Percentiles rank a stretch among this genome's conserved stretches.
Conservation (phyloP, 2,329 filamentous ascomycete species). For the Clonostachys solani region DNA sequence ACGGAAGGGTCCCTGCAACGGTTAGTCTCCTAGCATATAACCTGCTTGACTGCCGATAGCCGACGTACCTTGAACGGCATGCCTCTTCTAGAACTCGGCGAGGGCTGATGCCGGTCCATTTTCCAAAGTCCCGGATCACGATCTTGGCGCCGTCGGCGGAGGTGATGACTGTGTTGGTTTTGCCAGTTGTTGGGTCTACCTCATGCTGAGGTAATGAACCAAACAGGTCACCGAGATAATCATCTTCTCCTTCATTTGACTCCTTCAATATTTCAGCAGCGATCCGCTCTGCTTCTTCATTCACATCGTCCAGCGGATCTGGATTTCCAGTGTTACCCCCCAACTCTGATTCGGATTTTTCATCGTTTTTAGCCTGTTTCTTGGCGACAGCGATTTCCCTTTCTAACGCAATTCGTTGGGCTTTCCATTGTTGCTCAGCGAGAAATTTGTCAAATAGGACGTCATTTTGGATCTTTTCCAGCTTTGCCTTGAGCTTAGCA, state of each 20-base stretch:
- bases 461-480: slow-evolving; percentile 74
- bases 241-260: slow-evolving; percentile 44
- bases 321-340: no score
- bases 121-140: slow-evolving; percentile 77
- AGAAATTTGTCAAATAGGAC: slow-evolving; percentile 66
- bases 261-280: slow-evolving; percentile 55
- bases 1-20: slow-evolving; percentile 61
- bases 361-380: slow-evolving; percentile 20
- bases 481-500: slow-evolving; percentile 66
- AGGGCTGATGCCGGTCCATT: slow-evolving; percentile 72
- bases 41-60: no score
- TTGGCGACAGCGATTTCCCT: slow-evolving; percentile 53
- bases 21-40: background rate
- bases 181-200: slow-evolving; percentile 53
- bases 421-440: slow-evolving; percentile 63
- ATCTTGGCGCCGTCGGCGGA: slow-evolving; percentile 49
- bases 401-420: slow-evolving; percentile 53
- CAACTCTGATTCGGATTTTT: slow-evolving; percentile 4
- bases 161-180: slow-evolving; percentile 51
- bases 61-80: slow-evolving; percentile 68
- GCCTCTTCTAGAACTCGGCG: slow-evolving; percentile 77
- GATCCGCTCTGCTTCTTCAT: slow-evolving; percentile 52
- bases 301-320: slow-evolving; percentile 33
- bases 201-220: slow-evolving; percentile 57
- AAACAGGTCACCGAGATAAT: slow-evolving; percentile 48